phyloP scores from a whole-genome alignment of 2,329 filamentous ascomycete genomes.

The Penicillium olsonii region DNA sequence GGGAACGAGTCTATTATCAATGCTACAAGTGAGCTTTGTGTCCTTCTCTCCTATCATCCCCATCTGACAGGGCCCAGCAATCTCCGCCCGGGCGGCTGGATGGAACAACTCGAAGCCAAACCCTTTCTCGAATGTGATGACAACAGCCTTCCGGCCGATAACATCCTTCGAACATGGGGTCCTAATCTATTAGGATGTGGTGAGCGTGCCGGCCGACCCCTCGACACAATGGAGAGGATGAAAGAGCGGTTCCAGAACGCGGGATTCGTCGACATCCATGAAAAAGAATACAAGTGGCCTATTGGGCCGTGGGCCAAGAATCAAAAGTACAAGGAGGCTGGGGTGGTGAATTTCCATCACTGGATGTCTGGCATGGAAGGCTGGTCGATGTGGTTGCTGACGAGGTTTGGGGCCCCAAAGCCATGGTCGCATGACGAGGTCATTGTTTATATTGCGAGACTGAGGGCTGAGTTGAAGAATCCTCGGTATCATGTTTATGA shows the following conservation, averaged over 20 bases:
- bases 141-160: slow-evolving; percentile 16
- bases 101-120: slow-evolving; percentile 23
- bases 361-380: slow-evolving; percentile 31
- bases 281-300: slow-evolving; percentile 31
- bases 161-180: slow-evolving; percentile 17
- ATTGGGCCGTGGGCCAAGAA: slow-evolving; percentile 36
- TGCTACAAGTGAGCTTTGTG: slow-evolving; percentile 17
- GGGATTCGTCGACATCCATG: slow-evolving; percentile 35
- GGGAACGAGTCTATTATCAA: slow-evolving; percentile 19
- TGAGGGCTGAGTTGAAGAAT: slow-evolving; percentile 23
- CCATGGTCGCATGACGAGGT: slow-evolving; percentile 21
- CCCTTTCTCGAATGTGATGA: slow-evolving; percentile 22
- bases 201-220: slow-evolving; percentile 22
- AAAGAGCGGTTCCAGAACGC: slow-evolving; percentile 20
- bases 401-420: slow-evolving; percentile 23
- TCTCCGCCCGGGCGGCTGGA: slow-evolving; percentile 23
- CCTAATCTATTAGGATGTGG: slow-evolving; percentile 20
- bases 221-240: slow-evolving; percentile 27
- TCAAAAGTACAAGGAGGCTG: slow-evolving; percentile 40
- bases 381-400: slow-evolving; percentile 31
- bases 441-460: slow-evolving; percentile 21
- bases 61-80: slow-evolving; percentile 14
- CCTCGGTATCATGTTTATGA: slow-evolving; percentile 21
- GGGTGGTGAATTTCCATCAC: slow-evolving; percentile 33
- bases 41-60: no score